Base-by-base conservation (phyloP, 495 filamentous ascomycete species). In the Glarea lozoyensis region DNA sequence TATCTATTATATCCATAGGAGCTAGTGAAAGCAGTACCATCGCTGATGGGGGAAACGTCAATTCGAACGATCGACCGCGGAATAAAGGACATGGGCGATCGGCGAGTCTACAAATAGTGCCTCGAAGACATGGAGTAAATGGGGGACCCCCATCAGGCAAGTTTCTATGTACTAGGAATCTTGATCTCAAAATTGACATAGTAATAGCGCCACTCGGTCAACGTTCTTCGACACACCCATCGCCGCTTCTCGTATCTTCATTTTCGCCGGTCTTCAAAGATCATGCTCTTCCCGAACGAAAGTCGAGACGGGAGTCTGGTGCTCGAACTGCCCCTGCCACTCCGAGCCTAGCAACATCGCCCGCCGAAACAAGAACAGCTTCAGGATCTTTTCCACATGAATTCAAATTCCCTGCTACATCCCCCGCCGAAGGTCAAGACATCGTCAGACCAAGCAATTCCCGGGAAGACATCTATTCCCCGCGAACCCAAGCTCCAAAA, bases 1-100 rank as follows among this genome's bases (percentile, higher is more conserved):
- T 98, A 22, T 96, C 92, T n/a, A 97, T 98, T 48, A 77, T 96
- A 16, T 97, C 92, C 4, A 74, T 97, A 49, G 86, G 86, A 12
- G 80, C 75, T 37, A 78, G 79, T 41, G 75, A 82, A 20, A 67
- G 65, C 6, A 49, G 57, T 33, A 47, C 54, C 31, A 53, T 58
- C 41, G 63, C 67, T 56, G 50, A 60, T 51, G 45, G 70, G 60
- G 35, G 10, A 7, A 61, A 67, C 56, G 31, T 29, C 39, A 45
- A 43, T 24, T 19, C 38, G 6, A 10, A 41, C 23, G 54, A 54
- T 16, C 27, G 45, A 13, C 57, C 72, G n/a, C 68, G 67, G 37
- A 69, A 78, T 17, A 75, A 75, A 54, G 73, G 78, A 2, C 88
- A 95, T 73, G 79, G 72, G 16, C 74, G 88, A 33, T 88, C 88